Conservation (phyloP, 495 filamentous ascomycete genomes). For the Aspergillus carlsbadensis region DNA sequence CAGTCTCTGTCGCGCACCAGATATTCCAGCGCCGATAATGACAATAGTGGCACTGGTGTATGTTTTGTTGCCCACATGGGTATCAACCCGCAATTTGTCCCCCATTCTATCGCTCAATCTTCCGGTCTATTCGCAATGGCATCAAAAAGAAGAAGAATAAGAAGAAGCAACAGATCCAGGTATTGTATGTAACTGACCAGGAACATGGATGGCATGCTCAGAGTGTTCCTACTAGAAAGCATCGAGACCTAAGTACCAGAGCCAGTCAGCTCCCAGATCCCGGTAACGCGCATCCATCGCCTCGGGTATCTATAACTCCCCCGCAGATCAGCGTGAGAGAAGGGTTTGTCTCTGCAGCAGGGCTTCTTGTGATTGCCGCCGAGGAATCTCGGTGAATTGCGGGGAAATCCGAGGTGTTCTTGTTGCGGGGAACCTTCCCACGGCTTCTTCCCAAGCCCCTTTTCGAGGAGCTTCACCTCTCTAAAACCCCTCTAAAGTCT, state of each 20-base stretch:
- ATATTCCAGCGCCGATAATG: slow-evolving; percentile 12
- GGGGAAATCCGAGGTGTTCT: neutral
- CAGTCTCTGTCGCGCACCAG: neutral
- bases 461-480: too few relatives aligned
- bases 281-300: too few relatives aligned
- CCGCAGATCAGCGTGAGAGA: too few relatives aligned
- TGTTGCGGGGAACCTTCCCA: neutral
- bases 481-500: neutral
- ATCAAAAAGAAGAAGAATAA: too few relatives aligned
- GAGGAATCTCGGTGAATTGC: neutral
- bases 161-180: too few relatives aligned
- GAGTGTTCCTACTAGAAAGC: too few relatives aligned
- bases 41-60: slow-evolving; percentile 11
- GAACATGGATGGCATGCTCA: too few relatives aligned
- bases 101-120: neutral
- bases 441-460: neutral
- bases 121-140: neutral
- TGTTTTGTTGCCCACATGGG: slow-evolving; percentile 1
- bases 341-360: neutral
- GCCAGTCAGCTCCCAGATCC: too few relatives aligned
- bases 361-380: neutral
- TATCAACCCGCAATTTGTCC: neutral
- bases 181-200: too few relatives aligned
- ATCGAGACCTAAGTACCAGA: too few relatives aligned
- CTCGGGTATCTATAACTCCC: too few relatives aligned